Base-by-base conservation (phyloP, 768 basidiomycete genomes). In the Brasilioporus rufonigricans region DNA sequence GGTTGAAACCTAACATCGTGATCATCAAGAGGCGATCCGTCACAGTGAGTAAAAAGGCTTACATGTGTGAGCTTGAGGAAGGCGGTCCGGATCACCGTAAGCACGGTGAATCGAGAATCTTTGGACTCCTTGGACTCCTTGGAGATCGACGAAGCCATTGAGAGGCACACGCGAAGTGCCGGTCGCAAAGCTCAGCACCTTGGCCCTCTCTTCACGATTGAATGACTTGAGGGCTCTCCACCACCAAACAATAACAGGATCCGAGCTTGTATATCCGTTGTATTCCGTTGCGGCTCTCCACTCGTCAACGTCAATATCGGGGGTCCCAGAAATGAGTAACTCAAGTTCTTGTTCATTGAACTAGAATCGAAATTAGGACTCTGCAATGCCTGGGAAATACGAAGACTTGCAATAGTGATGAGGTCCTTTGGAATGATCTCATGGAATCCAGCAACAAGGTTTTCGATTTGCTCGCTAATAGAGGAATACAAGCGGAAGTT, bases 141-240 rank as follows among this genome's bases (percentile, higher is more conserved):
- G 96, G n/a, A 99, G 77, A 55, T 98, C 93, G 39, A 86, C 85
- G 73, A 98, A 99, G 18, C 97, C 97, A 48, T 86, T 89, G 36
- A 98, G 81, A 10, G 96, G 96, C 1, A 99, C 96, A 44, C 95
- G 81, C 10, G 94, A 94, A 6, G 91, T 85, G 56, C 93, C 85
- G 1, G 97, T 96, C 14, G 94, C 95, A 73, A 99, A 99, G 77
- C 95, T 96, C 53, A 99, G 78, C 43, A 99, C 92, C 71, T 97
- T 94, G 31, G 97, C 94, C 52, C 93, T 80, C 73, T 99, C 97
- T 63, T 98, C 95, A 32, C 96, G 89, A 61, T 90, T 93, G 76
- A 98, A 98, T 10, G 93, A 96, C 72, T 98, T 93, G 40, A 99
- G 81, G 2, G 96, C 96, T 60, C 97, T 83, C 97, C 97, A 99